A percentile compares a stretch with the other conserved stretches of the same genome.
phyloP scores from a whole-genome alignment of 192 early-diverging fungal genomes.

The Coemansia sp. region DNA sequence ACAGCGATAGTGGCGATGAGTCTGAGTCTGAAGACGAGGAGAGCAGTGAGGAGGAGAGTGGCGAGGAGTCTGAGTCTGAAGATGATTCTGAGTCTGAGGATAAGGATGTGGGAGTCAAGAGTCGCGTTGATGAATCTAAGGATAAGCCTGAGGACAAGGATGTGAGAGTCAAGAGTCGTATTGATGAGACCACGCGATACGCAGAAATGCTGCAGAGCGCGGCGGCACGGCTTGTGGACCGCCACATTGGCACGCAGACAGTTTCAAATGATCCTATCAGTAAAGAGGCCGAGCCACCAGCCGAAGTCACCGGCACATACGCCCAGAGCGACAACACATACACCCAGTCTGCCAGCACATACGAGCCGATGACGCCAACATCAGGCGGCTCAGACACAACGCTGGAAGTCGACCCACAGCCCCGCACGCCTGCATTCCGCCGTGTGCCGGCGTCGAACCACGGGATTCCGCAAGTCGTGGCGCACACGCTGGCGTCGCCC shows the following conservation, averaged over 20 bases:
- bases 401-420: not conserved
- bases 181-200: not conserved
- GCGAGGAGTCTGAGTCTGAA: no score
- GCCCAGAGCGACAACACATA: not conserved
- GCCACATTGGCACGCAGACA: not conserved
- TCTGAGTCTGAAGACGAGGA: not conserved
- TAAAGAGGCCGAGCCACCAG: not conserved
- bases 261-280: not conserved
- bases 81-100: no score
- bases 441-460: not conserved
- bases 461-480: constrained; percentile 6
- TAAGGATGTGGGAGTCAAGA: no score
- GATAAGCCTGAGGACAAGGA: no score
- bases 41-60: no score
- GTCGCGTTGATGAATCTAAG: no score
- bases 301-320: not conserved
- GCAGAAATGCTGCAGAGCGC: constrained; percentile 1
- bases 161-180: not conserved
- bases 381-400: constrained; percentile 1
- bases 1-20: not conserved
- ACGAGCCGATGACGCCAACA: not conserved
- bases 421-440: not conserved
- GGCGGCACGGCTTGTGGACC: constrained; percentile 5
- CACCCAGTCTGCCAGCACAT: not conserved
- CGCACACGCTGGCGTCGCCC: not conserved